phyloP scores from a whole-genome alignment of 106 monocot species.

The Dendrobium huoshanense region DNA sequence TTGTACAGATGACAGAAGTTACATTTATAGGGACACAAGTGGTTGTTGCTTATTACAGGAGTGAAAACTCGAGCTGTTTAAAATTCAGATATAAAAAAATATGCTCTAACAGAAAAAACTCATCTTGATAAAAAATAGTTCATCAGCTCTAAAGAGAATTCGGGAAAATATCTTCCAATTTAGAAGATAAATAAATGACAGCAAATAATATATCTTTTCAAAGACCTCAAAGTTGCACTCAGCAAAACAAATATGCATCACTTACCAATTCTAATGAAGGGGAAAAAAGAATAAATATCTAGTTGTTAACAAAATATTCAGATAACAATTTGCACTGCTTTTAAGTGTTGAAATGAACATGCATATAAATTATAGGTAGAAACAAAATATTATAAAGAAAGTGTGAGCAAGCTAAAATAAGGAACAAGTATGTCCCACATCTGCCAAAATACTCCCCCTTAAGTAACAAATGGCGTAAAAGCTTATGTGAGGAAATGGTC shows the following conservation, averaged over 20 bases:
- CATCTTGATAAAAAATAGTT: not conserved
- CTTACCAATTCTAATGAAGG: not conserved
- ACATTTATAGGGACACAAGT: not conserved
- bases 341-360: not conserved
- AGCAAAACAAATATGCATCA: not conserved
- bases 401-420: not conserved
- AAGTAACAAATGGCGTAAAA: not conserved
- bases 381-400: not conserved
- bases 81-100: not conserved
- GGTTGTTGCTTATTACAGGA: not conserved
- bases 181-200: not conserved
- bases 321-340: not conserved
- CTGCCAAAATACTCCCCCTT: not conserved
- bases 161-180: not conserved
- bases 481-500: not conserved
- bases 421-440: not conserved
- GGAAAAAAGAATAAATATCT: not conserved
- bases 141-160: not conserved
- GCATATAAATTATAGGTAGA: not conserved
- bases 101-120: not conserved
- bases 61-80: not conserved
- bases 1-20: not conserved
- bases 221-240: not conserved
- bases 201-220: conserved; percentile 1
- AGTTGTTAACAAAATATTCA: not conserved